phyloP scores from a whole-genome alignment of 164 flowering plant species.

The Stephania yunnanensis region DNA sequence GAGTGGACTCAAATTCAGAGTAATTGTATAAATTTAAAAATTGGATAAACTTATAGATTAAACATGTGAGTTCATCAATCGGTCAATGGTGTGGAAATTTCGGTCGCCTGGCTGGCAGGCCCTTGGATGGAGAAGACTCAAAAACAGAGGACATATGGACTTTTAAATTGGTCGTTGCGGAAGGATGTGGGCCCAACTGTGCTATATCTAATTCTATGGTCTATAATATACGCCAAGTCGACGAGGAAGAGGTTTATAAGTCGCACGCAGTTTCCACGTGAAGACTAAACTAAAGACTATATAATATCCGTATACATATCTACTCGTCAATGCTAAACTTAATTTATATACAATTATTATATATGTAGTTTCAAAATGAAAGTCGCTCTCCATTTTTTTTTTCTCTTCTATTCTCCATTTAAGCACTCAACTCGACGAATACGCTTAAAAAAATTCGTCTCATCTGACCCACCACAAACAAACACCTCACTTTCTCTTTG shows the following conservation, averaged over 20 bases:
- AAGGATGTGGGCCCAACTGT: neutral
- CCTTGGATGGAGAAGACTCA: neutral
- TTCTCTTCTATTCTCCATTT: neutral
- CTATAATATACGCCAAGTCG: neutral
- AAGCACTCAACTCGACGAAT: neutral
- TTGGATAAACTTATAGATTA: neutral
- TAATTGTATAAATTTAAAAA: too few species aligned
- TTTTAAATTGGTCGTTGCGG: neutral
- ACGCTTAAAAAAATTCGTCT: neutral
- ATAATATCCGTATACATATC: neutral
- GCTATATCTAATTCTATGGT: neutral
- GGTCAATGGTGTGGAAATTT: constrained; percentile 2
- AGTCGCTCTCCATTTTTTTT: neutral
- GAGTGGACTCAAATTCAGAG: too few species aligned
- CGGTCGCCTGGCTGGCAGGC: neutral
- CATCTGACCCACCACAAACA: neutral
- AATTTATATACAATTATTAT: too few species aligned
- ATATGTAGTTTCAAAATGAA: neutral
- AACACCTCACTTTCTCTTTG: neutral
- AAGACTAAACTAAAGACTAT: constrained; percentile 3
- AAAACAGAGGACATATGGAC: neutral
- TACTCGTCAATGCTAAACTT: neutral
- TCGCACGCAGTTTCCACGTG: constrained; percentile 5
- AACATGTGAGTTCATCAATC: neutral
- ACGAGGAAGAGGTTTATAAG: too few species aligned